A percentile compares a stretch with the other conserved stretches of the same genome.
phyloP scores from a whole-genome alignment of 202 grass and related monocot species.

The Schoenoplectus tabernaemontani region DNA sequence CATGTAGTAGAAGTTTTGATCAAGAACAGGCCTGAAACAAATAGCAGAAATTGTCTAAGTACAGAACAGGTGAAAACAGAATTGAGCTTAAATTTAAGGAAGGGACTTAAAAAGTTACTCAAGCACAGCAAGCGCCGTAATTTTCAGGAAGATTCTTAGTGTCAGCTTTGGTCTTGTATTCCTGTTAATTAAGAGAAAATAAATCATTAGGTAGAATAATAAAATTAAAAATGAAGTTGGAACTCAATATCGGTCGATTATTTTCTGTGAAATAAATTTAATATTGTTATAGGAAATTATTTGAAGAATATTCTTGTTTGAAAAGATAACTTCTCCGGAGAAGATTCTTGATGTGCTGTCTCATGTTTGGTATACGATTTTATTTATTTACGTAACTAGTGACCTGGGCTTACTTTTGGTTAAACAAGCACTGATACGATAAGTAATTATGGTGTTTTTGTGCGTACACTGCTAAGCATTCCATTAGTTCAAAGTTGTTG shows the following conservation, averaged over 20 bases:
- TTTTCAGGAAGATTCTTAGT: conserved; percentile 55
- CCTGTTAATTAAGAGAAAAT: background rate
- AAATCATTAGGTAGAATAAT: background rate
- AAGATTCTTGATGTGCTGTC: conserved; percentile 8
- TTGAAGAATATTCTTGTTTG: background rate
- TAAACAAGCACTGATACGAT: background rate
- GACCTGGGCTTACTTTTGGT: background rate
- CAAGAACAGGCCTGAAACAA: conserved; percentile 63
- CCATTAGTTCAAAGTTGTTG: background rate
- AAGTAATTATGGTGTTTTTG: background rate
- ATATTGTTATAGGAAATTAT: background rate
- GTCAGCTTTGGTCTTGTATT: conserved; percentile 60
- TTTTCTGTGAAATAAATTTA: background rate
- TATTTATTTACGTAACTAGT: background rate
- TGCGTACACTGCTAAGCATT: conserved; percentile 12
- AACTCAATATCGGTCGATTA: background rate
- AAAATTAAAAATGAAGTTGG: background rate
- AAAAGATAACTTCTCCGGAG: background rate
- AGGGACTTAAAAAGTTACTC: conserved; percentile 40
- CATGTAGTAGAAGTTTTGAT: conserved; percentile 90
- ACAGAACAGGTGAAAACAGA: background rate
- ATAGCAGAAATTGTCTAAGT: background rate
- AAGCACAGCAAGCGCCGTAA: conserved; percentile 51
- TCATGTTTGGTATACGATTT: background rate
- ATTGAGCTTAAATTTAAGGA: background rate